phyloP scores from a whole-genome alignment of 768 basidiomycete genomes.

The Lactifluus subvellereus region DNA sequence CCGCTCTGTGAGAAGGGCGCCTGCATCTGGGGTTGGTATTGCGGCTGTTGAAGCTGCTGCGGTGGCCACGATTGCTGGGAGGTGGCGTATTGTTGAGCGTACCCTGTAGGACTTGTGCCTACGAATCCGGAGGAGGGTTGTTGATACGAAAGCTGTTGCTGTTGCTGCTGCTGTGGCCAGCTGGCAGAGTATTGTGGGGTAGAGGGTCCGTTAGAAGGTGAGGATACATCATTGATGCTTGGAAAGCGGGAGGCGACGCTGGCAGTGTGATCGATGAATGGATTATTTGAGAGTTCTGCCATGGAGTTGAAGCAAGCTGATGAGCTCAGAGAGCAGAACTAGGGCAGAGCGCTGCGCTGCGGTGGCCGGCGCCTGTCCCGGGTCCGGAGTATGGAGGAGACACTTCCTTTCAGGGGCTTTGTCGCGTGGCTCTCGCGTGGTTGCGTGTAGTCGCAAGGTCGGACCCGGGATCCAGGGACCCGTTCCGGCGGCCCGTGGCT shows the following conservation, averaged over 20 bases:
- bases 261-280: slow-evolving; percentile 53
- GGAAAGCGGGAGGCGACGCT: slow-evolving; percentile 49
- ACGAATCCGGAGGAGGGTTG: neutral
- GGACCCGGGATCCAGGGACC: too few relatives aligned
- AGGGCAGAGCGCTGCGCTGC: too few relatives aligned
- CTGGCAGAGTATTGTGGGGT: slow-evolving; percentile 32
- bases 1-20: slow-evolving; percentile 1
- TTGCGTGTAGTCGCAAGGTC: too few relatives aligned
- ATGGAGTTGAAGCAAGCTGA: neutral
- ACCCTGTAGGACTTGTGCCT: slow-evolving; percentile 24
- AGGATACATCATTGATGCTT: slow-evolving; percentile 41
- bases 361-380: too few relatives aligned
- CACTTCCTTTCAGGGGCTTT: too few relatives aligned
- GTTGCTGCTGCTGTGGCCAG: slow-evolving; percentile 37
- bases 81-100: slow-evolving; percentile 18
- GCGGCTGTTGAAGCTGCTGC: slow-evolving; percentile 21
- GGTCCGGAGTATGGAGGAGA: too few relatives aligned
- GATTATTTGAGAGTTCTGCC: slow-evolving; percentile 52
- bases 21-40: slow-evolving; percentile 23
- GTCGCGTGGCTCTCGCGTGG: too few relatives aligned
- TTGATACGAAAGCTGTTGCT: slow-evolving; percentile 10
- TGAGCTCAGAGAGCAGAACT: neutral
- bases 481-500: too few relatives aligned
- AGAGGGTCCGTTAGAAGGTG: slow-evolving; percentile 20
- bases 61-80: slow-evolving; percentile 10